A percentile compares a stretch with the other conserved stretches of the same genome.
Evolutionary conservation across 2,329 filamentous ascomycete genomes (phyloP).

Genomic region (Fusarium stilboides): DNA sequence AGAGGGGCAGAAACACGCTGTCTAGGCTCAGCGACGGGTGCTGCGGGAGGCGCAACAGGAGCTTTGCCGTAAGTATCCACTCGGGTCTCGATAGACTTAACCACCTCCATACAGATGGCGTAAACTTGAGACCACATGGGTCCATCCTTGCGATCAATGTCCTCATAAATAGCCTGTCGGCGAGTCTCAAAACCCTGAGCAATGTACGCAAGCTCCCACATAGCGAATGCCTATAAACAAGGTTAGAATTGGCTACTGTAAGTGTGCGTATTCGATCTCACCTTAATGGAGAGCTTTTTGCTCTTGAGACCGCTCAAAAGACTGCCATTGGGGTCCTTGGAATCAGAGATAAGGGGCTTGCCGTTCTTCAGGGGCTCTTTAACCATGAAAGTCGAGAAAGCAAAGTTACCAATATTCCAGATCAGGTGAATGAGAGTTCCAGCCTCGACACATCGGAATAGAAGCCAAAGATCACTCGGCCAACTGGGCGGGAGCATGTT

Average conservation of each 20-base stretch:
- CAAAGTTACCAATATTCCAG: constrained; percentile 83
- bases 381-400: constrained; percentile 85
- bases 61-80: constrained; percentile 74
- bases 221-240: constrained; percentile 78
- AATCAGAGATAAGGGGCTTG: constrained; percentile 86
- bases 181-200: constrained; percentile 81
- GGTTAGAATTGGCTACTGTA: constrained; percentile 38
- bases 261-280: constrained; percentile 54
- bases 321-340: constrained; percentile 93
- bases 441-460: constrained; percentile 71
- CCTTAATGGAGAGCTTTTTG: constrained; percentile 83
- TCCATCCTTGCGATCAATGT: constrained; percentile 86
- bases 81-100: constrained; percentile 77
- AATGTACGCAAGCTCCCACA: constrained; percentile 91
- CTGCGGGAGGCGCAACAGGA: constrained; percentile 52
- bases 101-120: constrained; percentile 75
- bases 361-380: constrained; percentile 87
- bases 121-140: constrained; percentile 87
- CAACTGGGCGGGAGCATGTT: constrained; percentile 72
- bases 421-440: constrained; percentile 78
- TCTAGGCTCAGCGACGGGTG: constrained; percentile 52
- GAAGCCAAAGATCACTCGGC: constrained; percentile 70
- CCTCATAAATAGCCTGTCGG: constrained; percentile 85
- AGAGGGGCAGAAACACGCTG: constrained; percentile 59
- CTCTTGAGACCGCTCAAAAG: constrained; percentile 86